These are phyloP conservation scores for Jackrogersella minutella DNA, from an alignment of 495 filamentous ascomycete genomes.

Conservation along the genomic window DNA sequence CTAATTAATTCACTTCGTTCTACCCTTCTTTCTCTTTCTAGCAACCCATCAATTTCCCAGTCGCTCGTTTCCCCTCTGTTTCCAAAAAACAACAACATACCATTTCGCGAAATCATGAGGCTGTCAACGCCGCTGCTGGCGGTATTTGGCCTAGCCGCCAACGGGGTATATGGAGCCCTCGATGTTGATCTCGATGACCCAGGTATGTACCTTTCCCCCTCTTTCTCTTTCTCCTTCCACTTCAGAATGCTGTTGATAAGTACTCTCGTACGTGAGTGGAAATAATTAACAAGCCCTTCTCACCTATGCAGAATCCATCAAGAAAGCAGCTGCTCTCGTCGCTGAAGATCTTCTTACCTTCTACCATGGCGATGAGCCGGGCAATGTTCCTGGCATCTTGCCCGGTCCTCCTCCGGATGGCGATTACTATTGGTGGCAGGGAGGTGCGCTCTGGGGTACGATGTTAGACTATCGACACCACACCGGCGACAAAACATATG, in stretches of 20 bases:
- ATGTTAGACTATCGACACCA: conserved; percentile 68
- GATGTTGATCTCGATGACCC: conserved; percentile 48
- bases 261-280: not conserved
- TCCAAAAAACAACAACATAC: not conserved
- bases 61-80: conserved; percentile 12
- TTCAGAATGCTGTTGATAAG: not conserved
- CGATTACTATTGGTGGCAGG: conserved; percentile 80
- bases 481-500: conserved; percentile 64
- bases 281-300: conserved; percentile 10
- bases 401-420: conserved; percentile 53
- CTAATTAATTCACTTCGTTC: conserved; percentile 4
- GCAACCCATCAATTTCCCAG: conserved; percentile 7
- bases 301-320: conserved; percentile 61
- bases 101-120: conserved; percentile 29
- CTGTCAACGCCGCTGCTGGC: conserved; percentile 42
- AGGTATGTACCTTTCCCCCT: conserved; percentile 37
- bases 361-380: conserved; percentile 69
- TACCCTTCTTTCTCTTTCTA: conserved; percentile 9
- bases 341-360: conserved; percentile 71
- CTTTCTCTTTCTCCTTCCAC: too few relatives aligned
- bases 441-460: conserved; percentile 67
- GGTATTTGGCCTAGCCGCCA: conserved; percentile 32
- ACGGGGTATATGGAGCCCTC: conserved; percentile 39
- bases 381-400: conserved; percentile 65
- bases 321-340: conserved; percentile 65